Base-by-base conservation (phyloP, 139 green algal genomes). In the Chloropicon primus region DNA sequence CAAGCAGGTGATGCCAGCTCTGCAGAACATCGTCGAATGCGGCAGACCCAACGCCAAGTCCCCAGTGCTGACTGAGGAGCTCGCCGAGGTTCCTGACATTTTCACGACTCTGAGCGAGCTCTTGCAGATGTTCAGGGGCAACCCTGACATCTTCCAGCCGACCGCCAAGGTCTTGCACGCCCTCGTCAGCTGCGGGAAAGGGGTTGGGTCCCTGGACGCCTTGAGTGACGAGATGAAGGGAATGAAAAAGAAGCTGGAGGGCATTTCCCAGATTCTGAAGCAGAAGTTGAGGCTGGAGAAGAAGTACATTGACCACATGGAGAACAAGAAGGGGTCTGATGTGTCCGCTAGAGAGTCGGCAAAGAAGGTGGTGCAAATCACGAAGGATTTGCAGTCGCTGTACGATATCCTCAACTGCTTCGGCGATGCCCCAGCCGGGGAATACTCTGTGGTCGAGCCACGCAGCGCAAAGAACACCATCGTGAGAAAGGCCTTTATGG, bases 271-370 rank as follows among this genome's bases (percentile, higher is more conserved):
- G 76, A 78, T 96, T 74, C 83, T 97, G 26, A 29, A 72, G 1
- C 80, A 88, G 26, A 91, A 91, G 79, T 80, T 88, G 3, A 82
- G 90, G 1, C 85, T 81, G 72, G 91, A 94, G 80, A 80, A 81
- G 0, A 90, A 89, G 29, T 96, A 96, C 80, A 87, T 96, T 24
- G 80, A 78, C 22, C 84, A 87, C 26, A 79, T 96, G 53, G 91
- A 96, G 79, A 86, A 83, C 25, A 78, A 90, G 28, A 94, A 94
- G 80, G 89, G 88, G 1, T 90, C 84, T 17, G 89, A 93, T 83
- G 86, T 84, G 1, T 87, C 82, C 0, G 90, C 90, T 0, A 77
- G 83, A 17, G 82, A 91, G 74, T 85, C 89, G 21, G 91, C 90
- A 1, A 82, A 81, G 74, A 88, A 87, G 74, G 72, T 94, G 74